phyloP scores from a whole-genome alignment of 306 rosid species.

The Pachyrhizus erosus region DNA sequence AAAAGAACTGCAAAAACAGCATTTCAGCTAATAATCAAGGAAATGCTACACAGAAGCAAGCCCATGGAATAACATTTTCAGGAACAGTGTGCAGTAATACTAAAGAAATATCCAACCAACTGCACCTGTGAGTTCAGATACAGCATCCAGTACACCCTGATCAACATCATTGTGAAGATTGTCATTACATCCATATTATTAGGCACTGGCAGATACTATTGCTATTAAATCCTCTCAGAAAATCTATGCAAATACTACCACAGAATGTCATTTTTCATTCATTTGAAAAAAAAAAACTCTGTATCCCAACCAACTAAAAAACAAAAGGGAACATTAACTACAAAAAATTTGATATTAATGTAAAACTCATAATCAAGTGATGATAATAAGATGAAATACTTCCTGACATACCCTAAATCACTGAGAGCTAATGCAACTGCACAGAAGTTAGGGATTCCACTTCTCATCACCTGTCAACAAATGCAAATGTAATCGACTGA shows the following conservation, averaged over 20 bases:
- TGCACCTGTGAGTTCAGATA: neutral
- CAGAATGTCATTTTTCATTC: constrained; percentile 26
- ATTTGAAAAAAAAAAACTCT: neutral
- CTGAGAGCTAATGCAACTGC: constrained; percentile 94
- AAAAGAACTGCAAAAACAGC: constrained; percentile 11
- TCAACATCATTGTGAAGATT: constrained; percentile 11
- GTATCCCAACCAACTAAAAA: neutral
- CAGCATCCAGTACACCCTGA: neutral
- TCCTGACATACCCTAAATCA: constrained; percentile 88
- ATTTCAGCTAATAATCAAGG: constrained; percentile 1
- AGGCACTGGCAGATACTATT: neutral
- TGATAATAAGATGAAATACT: constrained; percentile 21
- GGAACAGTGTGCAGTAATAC: neutral
- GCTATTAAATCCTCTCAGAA: constrained; percentile 25
- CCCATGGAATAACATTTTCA: neutral
- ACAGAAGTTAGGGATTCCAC: constrained; percentile 98
- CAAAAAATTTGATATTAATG: neutral
- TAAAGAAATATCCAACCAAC: neutral
- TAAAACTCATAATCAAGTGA: constrained; percentile 35
- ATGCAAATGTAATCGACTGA: constrained; percentile 22
- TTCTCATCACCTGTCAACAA: constrained; percentile 86
- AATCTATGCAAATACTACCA: constrained; percentile 11
- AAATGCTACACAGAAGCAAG: neutral
- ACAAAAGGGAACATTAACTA: constrained; percentile 11
- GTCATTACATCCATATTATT: constrained; percentile 17